Percentiles rank a stretch among this genome's conserved stretches.
Evolutionary conservation across 148 eudicot species (phyloP).

Genomic region (Fagopyrum tataricum): DNA sequence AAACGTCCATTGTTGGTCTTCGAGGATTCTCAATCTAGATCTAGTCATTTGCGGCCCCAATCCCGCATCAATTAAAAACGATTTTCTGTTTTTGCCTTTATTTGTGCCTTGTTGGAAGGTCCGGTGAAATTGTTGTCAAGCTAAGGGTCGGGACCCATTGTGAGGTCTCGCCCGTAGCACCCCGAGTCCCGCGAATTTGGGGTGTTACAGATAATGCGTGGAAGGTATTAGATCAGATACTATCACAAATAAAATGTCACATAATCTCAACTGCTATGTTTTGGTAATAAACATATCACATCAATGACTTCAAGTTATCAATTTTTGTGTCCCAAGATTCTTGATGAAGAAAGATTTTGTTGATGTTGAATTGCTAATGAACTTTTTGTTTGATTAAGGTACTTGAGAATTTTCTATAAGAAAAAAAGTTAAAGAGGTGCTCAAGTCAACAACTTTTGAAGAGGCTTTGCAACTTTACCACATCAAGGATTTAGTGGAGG

Average conservation of each 20-base stretch:
- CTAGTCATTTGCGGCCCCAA: too few relatives aligned
- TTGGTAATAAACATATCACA: not conserved
- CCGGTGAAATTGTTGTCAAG: too few relatives aligned
- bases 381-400: slow-evolving; percentile 34
- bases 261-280: not conserved
- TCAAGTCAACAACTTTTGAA: slow-evolving; percentile 24
- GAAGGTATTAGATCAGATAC: slow-evolving; percentile 40
- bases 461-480: slow-evolving; percentile 49
- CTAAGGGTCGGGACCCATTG: too few relatives aligned
- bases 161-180: too few relatives aligned
- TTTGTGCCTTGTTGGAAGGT: too few relatives aligned
- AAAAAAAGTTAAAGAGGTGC: slow-evolving; percentile 49
- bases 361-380: not conserved
- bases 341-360: not conserved
- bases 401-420: slow-evolving; percentile 54
- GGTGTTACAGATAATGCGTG: too few relatives aligned
- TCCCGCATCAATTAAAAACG: too few relatives aligned
- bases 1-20: too few relatives aligned
- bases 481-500: slow-evolving; percentile 54
- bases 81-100: too few relatives aligned
- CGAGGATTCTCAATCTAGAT: too few relatives aligned
- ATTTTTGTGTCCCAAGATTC: not conserved
- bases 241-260: not conserved
- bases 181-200: too few relatives aligned
- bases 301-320: not conserved